Evolutionary conservation across 805 yeast genomes (phyloP), one percentile per base, ranked within the genome.

Genomic region (Myxozyma neotropica): DNA sequence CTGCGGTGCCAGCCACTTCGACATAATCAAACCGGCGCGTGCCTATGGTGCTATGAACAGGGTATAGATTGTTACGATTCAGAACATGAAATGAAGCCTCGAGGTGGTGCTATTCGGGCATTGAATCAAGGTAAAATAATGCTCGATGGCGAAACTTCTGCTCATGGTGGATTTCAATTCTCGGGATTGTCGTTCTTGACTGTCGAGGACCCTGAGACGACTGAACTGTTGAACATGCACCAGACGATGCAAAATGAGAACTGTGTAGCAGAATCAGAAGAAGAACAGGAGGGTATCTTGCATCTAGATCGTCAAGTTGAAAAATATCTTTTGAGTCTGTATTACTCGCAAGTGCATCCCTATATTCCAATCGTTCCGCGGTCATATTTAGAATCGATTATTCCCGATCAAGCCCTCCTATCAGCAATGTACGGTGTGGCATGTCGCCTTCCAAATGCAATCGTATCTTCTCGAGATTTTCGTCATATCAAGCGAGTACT

Each of bases 381-480:
- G 2, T 23, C 51, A 27, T 48, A 57, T 39, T 35, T 57, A 19
- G 50, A 57, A 13, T 31, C 56, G 15, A 44, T 43, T 19, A 46
- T 29, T 23, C 60, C 53, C 8, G 31, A 42, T 5, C 60, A 57
- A 31, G 27, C 27, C 24, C 43, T 57, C 35, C 33, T 57, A n/a
- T 39, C 60, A 8, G 56, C 60, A 46, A 57, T 57, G 57, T 57
- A 57, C 40, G 60, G 60, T n/a, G 57, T 57, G 29, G 60, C 60
- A 45, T 26, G 60, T 38, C 46, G 60, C 8, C 55, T 57, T 6
- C 60, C 60, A 19, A 47, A 44, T 27, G 60, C 60, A 5, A 35
- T 52, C n/a, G 42, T 46, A 7, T 57, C 60, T 21, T 57, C 52
- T 6, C 38, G 60, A 15, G 60, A 57, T 36, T 57, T 57, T 36